Evolutionary conservation across 2,329 filamentous ascomycete species (phyloP), one percentile per base, ranked within the genome.

Genomic region (Colletotrichum spaethianum): DNA sequence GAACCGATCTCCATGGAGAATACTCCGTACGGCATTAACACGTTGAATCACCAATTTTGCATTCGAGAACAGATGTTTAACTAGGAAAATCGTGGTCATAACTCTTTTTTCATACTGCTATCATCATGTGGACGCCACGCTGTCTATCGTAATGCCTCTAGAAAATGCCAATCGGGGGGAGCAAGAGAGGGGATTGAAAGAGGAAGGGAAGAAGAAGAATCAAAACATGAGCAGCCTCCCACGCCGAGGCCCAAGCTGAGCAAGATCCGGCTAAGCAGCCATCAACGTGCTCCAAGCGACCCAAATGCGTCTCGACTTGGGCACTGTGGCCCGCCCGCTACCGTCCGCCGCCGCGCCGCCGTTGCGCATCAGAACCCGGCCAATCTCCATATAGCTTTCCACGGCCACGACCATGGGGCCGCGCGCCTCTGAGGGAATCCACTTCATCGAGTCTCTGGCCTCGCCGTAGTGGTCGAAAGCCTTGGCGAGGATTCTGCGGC

Each of bases 361-460:
- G 6, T 66, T 63, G 42, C 63, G 59, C 66, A 83, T 80, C 33
- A 93, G 77, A n/a, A 91, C 89, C 52, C 91, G 82, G 18, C 91
- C 92, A 78, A 94, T 94, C 78, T 93, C 91, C 89, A 94, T 92
- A 77, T 94, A 94, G 74, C 91, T 93, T 79, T 94, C 92, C 0
- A 94, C 91, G 0, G 91, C 92, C 6, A 93, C 91, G 16, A 90
- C 84, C 78, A 94, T 89, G 0, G 91, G 90, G 0, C 88, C 90
- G 74, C 89, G 85, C 0, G 89, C 90, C 76, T 91, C 87, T 0
- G 72, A 59, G 0, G 93, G 92, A 0, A 95, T 82, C 73, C 86
- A 81, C 60, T 91, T 86, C 75, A 95, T 93, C 0, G 88, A 86
- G 2, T 77, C 79, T 63, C 86, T 83, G 3, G 90, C 88, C 12